A percentile compares a stretch with the other conserved stretches of the same genome.
Conservation (phyloP, 768 basidiomycete genomes). For the Leccinum fibrillosum region DNA sequence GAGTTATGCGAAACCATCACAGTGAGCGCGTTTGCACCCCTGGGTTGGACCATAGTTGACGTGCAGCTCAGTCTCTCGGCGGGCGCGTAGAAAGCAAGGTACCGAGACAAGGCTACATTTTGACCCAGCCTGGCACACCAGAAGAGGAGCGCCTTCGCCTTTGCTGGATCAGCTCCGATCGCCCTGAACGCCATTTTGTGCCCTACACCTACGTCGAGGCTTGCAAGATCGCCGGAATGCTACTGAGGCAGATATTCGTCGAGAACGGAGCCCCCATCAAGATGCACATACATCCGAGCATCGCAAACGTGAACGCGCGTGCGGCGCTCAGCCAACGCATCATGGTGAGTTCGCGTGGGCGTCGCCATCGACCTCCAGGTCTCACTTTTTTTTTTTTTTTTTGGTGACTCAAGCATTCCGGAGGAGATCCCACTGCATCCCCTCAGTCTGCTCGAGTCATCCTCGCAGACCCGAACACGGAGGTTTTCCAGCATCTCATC, state of each 20-base stretch:
- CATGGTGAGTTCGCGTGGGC: slow-evolving; percentile 43
- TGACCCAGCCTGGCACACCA: slow-evolving; percentile 62
- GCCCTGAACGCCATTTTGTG: slow-evolving; percentile 75
- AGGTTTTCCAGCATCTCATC: slow-evolving; percentile 70
- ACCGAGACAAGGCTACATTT: slow-evolving; percentile 70
- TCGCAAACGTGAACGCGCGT: slow-evolving; percentile 73
- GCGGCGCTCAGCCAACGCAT: slow-evolving; percentile 66
- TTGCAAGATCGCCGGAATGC: slow-evolving; percentile 74
- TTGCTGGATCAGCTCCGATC: slow-evolving; percentile 67
- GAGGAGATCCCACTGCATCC: slow-evolving; percentile 71
- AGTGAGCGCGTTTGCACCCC: slow-evolving; percentile 33
- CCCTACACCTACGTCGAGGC: slow-evolving; percentile 81
- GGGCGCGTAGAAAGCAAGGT: slow-evolving; percentile 78
- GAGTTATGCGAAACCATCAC: slow-evolving; percentile 74
- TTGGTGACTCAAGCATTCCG: slow-evolving; percentile 59
- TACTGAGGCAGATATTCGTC: slow-evolving; percentile 73
- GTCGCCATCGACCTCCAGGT: slow-evolving; percentile 1
- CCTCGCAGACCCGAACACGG: slow-evolving; percentile 76
- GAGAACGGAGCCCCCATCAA: slow-evolving; percentile 61
- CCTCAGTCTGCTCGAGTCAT: slow-evolving; percentile 72
- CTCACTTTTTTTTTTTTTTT: background rate
- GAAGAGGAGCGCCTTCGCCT: slow-evolving; percentile 74
- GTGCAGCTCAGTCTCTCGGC: slow-evolving; percentile 54
- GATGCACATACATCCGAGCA: slow-evolving; percentile 80
- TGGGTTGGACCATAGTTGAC: slow-evolving; percentile 2